These are phyloP conservation scores for Ganoderma sinense DNA, from an alignment of 1,284 basidiomycete genomes.

Conservation along the genomic window DNA sequence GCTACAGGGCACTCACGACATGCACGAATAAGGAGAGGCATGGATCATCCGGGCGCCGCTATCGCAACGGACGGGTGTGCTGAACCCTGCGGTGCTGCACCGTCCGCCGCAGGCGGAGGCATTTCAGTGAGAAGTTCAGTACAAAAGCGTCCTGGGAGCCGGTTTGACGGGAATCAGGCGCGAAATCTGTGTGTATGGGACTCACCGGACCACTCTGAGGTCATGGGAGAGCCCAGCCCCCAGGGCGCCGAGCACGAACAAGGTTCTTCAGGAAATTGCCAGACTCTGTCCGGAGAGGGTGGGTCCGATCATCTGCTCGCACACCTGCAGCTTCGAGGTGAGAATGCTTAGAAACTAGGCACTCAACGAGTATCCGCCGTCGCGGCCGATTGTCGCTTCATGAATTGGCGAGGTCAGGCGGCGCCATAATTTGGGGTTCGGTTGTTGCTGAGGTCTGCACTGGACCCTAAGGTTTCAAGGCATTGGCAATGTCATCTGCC, in stretches of 20 bases:
- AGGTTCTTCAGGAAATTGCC: conserved; percentile 1
- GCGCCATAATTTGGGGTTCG: background rate
- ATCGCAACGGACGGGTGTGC: conserved; percentile 1
- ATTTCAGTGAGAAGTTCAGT: conserved; percentile 18
- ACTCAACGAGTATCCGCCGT: background rate
- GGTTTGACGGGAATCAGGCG: conserved; percentile 11
- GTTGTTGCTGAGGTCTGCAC: background rate
- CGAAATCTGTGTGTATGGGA: background rate
- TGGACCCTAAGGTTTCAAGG: background rate
- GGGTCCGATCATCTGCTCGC: conserved; percentile 5
- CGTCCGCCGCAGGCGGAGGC: background rate
- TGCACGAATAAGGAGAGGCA: background rate
- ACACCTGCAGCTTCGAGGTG: conserved; percentile 6
- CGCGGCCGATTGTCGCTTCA: background rate
- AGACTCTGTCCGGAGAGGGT: background rate
- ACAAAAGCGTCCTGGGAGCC: conserved; percentile 23
- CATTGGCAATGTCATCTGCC: background rate
- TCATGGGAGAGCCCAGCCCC: conserved; percentile 1
- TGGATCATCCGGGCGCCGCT: conserved; percentile 18
- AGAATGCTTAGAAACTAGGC: conserved; percentile 13
- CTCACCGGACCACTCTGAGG: conserved; percentile 5
- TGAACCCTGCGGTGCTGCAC: background rate
- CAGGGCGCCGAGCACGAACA: conserved; percentile 18
- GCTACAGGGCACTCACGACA: conserved; percentile 8
- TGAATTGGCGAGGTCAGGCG: conserved; percentile 2